These are phyloP conservation scores for Dovyalis caffra DNA, from an alignment of 345 rosid genomes.

Conservation along the genomic window DNA sequence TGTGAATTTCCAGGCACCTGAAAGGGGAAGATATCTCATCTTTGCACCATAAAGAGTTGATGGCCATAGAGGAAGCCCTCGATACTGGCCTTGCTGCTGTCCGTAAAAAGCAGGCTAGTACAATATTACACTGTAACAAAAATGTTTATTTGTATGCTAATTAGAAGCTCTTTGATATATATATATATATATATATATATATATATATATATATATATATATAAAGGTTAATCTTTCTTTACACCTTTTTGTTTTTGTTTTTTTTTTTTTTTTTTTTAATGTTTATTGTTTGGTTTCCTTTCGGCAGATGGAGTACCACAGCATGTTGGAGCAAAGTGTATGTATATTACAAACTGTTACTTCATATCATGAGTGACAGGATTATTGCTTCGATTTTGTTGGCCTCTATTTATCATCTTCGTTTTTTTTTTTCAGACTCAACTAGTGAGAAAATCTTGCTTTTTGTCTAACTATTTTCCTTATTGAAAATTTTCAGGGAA, in stretches of 20 bases:
- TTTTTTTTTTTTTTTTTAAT: not conserved
- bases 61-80: slow-evolving; percentile 61
- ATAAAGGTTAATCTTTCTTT: not conserved
- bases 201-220: too few relatives aligned
- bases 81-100: slow-evolving; percentile 57
- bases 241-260: too few relatives aligned
- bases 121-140: not conserved
- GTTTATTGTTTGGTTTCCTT: not conserved
- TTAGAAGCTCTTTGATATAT: not conserved
- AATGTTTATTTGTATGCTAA: not conserved
- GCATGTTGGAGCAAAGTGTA: slow-evolving; percentile 23
- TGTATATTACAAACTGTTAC: not conserved
- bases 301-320: slow-evolving; percentile 23
- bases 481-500: slow-evolving; percentile 5
- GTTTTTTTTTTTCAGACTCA: not conserved
- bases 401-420: not conserved
- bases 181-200: not conserved
- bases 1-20: slow-evolving; percentile 47
- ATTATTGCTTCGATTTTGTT: not conserved
- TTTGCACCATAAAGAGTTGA: slow-evolving; percentile 53
- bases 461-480: not conserved
- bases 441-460: not conserved
- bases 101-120: slow-evolving; percentile 51
- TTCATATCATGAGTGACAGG: not conserved
- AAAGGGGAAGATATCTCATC: slow-evolving; percentile 71